Evolutionary conservation across 306 rosid genomes (phyloP).

Genomic region (Vigna trinervia): DNA sequence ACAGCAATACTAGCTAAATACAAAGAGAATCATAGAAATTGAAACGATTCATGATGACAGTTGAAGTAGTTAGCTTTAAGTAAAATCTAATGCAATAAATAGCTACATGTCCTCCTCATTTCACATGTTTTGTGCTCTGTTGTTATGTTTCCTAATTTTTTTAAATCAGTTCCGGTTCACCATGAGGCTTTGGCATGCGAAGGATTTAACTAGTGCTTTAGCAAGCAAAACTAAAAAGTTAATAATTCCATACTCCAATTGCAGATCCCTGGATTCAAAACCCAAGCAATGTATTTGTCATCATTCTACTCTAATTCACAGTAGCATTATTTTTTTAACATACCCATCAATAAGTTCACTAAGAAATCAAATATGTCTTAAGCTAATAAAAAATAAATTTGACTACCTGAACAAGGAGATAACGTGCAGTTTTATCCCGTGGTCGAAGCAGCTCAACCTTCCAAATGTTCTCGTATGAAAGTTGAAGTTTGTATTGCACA

Average conservation of each 20-base stretch:
- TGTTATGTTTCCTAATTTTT: no score
- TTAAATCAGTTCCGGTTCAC: no score
- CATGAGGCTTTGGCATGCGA: no score
- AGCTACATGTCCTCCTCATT: no score
- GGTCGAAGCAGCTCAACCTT: conserved; percentile 65
- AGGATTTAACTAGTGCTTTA: no score
- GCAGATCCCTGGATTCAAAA: background rate
- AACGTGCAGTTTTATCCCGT: conserved; percentile 46
- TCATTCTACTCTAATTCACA: background rate
- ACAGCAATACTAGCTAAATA: background rate
- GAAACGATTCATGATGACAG: background rate
- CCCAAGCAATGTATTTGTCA: background rate
- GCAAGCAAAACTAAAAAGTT: background rate
- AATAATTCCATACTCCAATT: background rate
- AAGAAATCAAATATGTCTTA: background rate
- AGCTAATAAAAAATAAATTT: background rate
- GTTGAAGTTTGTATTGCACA: conserved; percentile 59
- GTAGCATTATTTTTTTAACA: background rate
- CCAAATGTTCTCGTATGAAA: conserved; percentile 72
- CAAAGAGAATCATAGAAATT: conserved; percentile 3
- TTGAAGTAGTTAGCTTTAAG: conserved; percentile 1
- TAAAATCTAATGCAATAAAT: background rate
- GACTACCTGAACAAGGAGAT: conserved; percentile 82
- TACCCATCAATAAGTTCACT: background rate
- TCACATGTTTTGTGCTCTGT: no score